Conservation (phyloP, 495 filamentous ascomycete species). For the Aspergillus bertholletiae region DNA sequence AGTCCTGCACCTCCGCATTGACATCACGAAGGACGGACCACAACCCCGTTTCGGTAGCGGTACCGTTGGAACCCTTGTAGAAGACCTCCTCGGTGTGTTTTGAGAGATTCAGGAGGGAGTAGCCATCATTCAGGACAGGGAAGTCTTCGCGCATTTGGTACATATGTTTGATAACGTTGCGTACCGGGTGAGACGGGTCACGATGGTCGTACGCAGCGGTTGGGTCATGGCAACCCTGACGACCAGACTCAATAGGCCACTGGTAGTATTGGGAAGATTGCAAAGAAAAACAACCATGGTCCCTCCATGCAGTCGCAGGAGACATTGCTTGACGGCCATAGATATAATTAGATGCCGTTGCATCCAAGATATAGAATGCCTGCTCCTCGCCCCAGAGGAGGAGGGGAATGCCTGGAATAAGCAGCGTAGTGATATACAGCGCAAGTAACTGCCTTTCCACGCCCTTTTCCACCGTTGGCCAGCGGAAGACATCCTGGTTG, state of each 20-base stretch:
- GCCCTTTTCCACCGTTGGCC: constrained; percentile 62
- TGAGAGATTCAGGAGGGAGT: constrained; percentile 50
- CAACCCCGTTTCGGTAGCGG: constrained; percentile 60
- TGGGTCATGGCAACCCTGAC: constrained; percentile 57
- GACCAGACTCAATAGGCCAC: constrained; percentile 53
- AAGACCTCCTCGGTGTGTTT: constrained; percentile 51
- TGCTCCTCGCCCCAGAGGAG: constrained; percentile 71
- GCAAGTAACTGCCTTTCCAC: constrained; percentile 58
- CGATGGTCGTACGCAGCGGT: constrained; percentile 60
- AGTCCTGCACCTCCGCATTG: constrained; percentile 48
- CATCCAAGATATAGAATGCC: constrained; percentile 63
- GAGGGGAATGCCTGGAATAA: constrained; percentile 63
- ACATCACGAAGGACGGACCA: constrained; percentile 61
- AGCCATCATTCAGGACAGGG: constrained; percentile 63
- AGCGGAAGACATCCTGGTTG: constrained; percentile 74
- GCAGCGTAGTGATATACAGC: constrained; percentile 58
- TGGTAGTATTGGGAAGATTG: constrained; percentile 53
- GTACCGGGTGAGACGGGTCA: constrained; percentile 62
- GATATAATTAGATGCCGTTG: constrained; percentile 64
- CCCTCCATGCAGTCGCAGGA: constrained; percentile 61
- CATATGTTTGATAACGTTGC: constrained; percentile 65
- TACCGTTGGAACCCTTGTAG: constrained; percentile 48
- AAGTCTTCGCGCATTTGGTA: constrained; percentile 57
- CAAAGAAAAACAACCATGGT: constrained; percentile 64
- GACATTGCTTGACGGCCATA: constrained; percentile 67